Percentiles rank a stretch among this genome's conserved stretches.
phyloP scores from a whole-genome alignment of 2,329 filamentous ascomycete species.

The Byssothecium circinans region DNA sequence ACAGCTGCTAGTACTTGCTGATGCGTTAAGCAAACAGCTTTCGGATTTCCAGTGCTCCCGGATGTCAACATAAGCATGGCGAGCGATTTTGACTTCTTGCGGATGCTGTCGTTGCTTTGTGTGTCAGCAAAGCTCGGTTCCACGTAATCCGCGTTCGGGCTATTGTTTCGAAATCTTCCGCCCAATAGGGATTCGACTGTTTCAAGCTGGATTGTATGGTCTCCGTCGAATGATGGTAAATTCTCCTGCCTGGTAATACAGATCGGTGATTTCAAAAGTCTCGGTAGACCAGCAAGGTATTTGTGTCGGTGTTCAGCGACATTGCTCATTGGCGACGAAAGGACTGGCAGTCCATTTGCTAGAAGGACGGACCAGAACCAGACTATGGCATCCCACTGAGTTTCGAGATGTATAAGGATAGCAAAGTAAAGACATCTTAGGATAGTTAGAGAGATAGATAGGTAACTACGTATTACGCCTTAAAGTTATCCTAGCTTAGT shows the following conservation, averaged over 20 bases:
- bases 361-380: constrained; percentile 14
- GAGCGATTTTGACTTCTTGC: not conserved
- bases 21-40: constrained; percentile 53
- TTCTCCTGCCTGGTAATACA: too few relatives aligned
- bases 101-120: not conserved
- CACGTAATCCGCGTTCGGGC: too few relatives aligned
- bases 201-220: not conserved
- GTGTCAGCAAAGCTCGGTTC: too few relatives aligned
- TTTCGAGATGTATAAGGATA: constrained; percentile 13
- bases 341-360: constrained; percentile 2
- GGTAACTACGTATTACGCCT: too few relatives aligned
- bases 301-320: constrained; percentile 4
- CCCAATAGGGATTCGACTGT: too few relatives aligned
- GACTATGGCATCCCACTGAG: constrained; percentile 8
- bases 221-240: too few relatives aligned
- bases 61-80: constrained; percentile 53
- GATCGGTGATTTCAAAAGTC: constrained; percentile 6
- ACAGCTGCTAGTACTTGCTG: constrained; percentile 48
- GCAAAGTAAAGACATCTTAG: too few relatives aligned
- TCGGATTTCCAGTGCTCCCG: constrained; percentile 55
- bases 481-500: too few relatives aligned
- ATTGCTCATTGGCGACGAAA: constrained; percentile 8
- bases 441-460: too few relatives aligned
- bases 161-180: too few relatives aligned
- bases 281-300: constrained; percentile 1